Evolutionary conservation across 257 asterid species (phyloP), one percentile per base, ranked within the genome.

Genomic region (Scutellaria baicalensis): DNA sequence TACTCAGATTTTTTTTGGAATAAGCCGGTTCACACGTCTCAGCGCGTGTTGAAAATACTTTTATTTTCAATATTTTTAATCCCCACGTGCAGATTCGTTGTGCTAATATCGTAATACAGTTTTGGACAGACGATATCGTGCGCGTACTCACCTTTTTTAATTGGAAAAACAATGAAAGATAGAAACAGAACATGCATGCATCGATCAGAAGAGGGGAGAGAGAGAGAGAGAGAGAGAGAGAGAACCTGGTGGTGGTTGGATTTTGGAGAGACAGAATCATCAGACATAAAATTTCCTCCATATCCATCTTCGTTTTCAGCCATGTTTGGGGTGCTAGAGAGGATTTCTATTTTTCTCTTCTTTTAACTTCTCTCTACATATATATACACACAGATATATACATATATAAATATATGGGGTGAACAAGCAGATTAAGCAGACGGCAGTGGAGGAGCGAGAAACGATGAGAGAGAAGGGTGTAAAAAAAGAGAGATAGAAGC

Each of bases 171-270:
- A n/a, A n/a, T n/a, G n/a, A n/a, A n/a, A n/a, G n/a, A n/a, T n/a
- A n/a, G n/a, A n/a, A n/a, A n/a, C 33, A 27, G 33, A 27, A 2
- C 33, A 3, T 27, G 33, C 33, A 27, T 27, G 33, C 33, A 27
- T 27, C 33, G 33, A 27, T 27, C 33, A 3, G 33, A 27, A 27
- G 33, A 27, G 33, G 4, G 5, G 4, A 27, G 33, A 27, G 33
- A 27, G 3, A 27, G 33, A 31, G 17, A 35, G 44, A 48, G 21
- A 48, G 18, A 67, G 10, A 39, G 40, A 54, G 21, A 11, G 44
- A 38, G 59, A 70, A 77, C 83, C 85, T 74, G 82, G 14, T 42
- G 82, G 14, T 42, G 51, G 39, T 47, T 47, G 9, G 54, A 65
- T 3, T 70, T 63, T 3, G 75, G 42, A 10, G 80, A 77, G 10